phyloP scores from a whole-genome alignment of 805 yeast genomes.

The Suhomyces xylopsoci region DNA sequence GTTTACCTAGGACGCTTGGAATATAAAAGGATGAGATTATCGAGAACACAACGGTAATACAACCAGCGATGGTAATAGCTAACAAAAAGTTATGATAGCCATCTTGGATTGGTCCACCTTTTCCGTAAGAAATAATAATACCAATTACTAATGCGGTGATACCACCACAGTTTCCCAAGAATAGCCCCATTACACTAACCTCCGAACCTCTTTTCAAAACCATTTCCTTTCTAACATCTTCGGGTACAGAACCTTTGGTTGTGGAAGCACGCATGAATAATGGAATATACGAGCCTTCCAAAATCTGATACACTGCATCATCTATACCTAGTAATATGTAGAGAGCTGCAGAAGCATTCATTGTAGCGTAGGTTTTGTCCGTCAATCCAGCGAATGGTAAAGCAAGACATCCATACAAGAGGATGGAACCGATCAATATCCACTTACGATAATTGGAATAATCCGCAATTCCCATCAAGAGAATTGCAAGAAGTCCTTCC shows the following conservation, averaged over 20 bases:
- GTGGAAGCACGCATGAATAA: constrained; percentile 35
- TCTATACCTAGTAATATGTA: constrained; percentile 28
- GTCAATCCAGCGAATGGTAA: constrained; percentile 35
- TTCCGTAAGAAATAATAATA: constrained; percentile 30
- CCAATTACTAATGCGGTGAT: constrained; percentile 36
- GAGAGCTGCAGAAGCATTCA: constrained; percentile 26
- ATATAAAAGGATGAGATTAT: constrained; percentile 23
- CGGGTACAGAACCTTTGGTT: constrained; percentile 13
- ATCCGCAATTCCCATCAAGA: constrained; percentile 41
- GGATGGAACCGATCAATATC: constrained; percentile 29
- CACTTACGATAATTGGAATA: constrained; percentile 35
- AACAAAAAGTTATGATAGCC: constrained; percentile 34
- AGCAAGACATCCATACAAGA: constrained; percentile 31
- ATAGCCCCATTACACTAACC: constrained; percentile 37
- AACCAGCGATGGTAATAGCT: constrained; percentile 40
- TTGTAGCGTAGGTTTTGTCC: constrained; percentile 13
- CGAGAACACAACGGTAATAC: constrained; percentile 27
- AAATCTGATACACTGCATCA: constrained; percentile 31
- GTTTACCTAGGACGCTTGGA: constrained; percentile 28
- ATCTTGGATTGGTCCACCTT: constrained; percentile 19
- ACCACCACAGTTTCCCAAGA: constrained; percentile 37
- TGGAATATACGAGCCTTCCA: constrained; percentile 42
- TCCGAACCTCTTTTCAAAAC: constrained; percentile 30
- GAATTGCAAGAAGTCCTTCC: constrained; percentile 35
- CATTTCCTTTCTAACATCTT: constrained; percentile 20